Evolutionary conservation across 441 rosid genomes (phyloP), one percentile per base, ranked within the genome.

Genomic region (Pelargonium australe): DNA sequence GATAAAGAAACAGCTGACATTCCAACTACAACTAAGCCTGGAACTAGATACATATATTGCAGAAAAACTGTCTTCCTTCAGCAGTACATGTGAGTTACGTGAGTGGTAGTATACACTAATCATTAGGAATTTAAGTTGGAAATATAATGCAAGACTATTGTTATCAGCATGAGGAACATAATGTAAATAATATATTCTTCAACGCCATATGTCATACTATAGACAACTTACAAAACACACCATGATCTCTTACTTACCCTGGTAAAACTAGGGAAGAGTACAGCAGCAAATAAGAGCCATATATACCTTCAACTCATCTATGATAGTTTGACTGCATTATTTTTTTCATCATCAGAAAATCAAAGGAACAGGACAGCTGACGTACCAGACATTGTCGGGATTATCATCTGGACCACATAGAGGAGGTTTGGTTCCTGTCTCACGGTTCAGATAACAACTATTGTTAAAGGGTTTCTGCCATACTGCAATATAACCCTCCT

Each of bases 401-500:
- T 95, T 81, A 65, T 95, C 99, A 75, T 90, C 82, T 62, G 82
- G 80, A 69, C 71, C 86, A 76, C 99, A 95, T 66, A 95, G 70
- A 45, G 89, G 95, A 72, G 98, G 98, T 41, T 19, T 79, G 63
- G 77, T 76, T 78, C 83, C 96, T 40, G 78, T 78, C 67, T 80
- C 89, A 65, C 96, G 96, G 78, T 83, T 85, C 68, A 92, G 78
- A 77, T 92, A 95, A 82, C 97, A 90, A 74, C 79, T 84, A 80
- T 95, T 90, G 77, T 90, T 84, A 31, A 70, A 44, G 67, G 99
- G 97, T 76, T 95, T 92, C 81, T 82, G 81, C 98, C 99, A 92
- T 70, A 95, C 80, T 69, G 99, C 97, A 83, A 95, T 79, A 77
- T 92, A 93, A 64, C 98, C 98, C 80, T 88, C 99, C 84, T 85